Evolutionary conservation across 495 filamentous ascomycete species (phyloP).

Genomic region (Lasiosphaeria miniovina): DNA sequence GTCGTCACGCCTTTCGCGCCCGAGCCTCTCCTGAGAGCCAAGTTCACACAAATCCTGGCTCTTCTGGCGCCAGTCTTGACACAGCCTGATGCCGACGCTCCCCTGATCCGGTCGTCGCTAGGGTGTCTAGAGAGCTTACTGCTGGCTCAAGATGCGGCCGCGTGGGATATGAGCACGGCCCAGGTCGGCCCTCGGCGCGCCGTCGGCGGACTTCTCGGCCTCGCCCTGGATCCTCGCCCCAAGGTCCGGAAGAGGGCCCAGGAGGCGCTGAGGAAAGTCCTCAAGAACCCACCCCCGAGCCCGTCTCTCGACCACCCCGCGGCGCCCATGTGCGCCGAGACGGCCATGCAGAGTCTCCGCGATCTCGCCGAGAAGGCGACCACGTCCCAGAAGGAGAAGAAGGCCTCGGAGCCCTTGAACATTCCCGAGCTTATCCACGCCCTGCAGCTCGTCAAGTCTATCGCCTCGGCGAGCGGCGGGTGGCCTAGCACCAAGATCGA

Average conservation of each 20-base stretch:
- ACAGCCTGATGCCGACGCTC: conserved; percentile 78
- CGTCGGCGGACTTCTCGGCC: conserved; percentile 76
- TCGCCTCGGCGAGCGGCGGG: conserved; percentile 80
- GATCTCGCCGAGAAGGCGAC: conserved; percentile 61
- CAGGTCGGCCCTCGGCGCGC: conserved; percentile 86
- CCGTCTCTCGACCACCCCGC: conserved; percentile 91
- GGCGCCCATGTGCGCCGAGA: conserved; percentile 92
- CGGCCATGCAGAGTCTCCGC: conserved; percentile 70
- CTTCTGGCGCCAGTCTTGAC: conserved; percentile 80
- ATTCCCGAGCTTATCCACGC: conserved; percentile 87
- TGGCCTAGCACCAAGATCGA: conserved; percentile 99
- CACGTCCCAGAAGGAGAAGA: conserved; percentile 63
- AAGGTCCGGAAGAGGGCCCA: conserved; percentile 95
- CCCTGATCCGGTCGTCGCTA: conserved; percentile 82
- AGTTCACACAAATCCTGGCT: conserved; percentile 89
- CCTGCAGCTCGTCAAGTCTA: conserved; percentile 82
- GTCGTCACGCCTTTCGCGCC: conserved; percentile 79
- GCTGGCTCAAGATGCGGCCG: conserved; percentile 77
- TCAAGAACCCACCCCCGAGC: conserved; percentile 79
- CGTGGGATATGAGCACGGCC: conserved; percentile 82
- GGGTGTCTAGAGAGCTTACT: conserved; percentile 87
- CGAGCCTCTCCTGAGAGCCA: conserved; percentile 78
- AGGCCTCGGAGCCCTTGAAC: conserved; percentile 56
- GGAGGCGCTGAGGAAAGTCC: conserved; percentile 78
- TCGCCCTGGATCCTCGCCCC: conserved; percentile 83